A percentile compares a stretch with the other conserved stretches of the same genome.
Evolutionary conservation across 176 grass and related monocot genomes (phyloP).

Genomic region (Musa troglodytarum): DNA sequence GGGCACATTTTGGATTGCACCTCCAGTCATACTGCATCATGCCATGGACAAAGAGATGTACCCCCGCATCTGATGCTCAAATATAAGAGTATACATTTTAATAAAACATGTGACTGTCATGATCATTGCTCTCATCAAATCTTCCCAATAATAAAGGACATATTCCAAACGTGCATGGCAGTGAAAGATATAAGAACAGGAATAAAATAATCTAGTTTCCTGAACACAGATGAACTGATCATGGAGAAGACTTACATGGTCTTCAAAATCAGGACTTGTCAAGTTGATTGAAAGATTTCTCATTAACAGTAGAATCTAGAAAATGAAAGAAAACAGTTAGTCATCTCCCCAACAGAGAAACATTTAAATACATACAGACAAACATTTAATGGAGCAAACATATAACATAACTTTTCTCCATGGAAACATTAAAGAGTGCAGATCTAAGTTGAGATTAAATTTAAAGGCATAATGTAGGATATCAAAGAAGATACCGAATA

Average conservation of each 20-base stretch:
- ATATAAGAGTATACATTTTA: background rate
- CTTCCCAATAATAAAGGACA: background rate
- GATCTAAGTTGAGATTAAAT: background rate
- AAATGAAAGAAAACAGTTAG: background rate
- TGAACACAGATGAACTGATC: background rate
- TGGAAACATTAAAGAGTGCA: background rate
- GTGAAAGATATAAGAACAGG: background rate
- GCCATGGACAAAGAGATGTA: background rate
- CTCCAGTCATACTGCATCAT: too few relatives aligned
- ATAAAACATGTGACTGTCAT: background rate
- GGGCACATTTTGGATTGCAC: background rate
- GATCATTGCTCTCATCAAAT: background rate
- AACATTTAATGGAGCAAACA: background rate
- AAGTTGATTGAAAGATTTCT: constrained; percentile 95
- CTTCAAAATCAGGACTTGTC: constrained; percentile 92
- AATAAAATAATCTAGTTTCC: background rate
- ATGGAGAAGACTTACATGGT: constrained; percentile 61
- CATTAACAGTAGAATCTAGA: constrained; percentile 87
- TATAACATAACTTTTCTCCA: background rate
- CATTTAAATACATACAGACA: constrained; percentile 6
- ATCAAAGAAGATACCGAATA: background rate
- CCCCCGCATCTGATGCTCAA: background rate
- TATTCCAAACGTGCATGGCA: background rate
- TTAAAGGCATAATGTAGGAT: too few relatives aligned
- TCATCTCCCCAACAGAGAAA: background rate